phyloP scores from a whole-genome alignment of 768 basidiomycete genomes.

The Daedaleopsis sinensis region DNA sequence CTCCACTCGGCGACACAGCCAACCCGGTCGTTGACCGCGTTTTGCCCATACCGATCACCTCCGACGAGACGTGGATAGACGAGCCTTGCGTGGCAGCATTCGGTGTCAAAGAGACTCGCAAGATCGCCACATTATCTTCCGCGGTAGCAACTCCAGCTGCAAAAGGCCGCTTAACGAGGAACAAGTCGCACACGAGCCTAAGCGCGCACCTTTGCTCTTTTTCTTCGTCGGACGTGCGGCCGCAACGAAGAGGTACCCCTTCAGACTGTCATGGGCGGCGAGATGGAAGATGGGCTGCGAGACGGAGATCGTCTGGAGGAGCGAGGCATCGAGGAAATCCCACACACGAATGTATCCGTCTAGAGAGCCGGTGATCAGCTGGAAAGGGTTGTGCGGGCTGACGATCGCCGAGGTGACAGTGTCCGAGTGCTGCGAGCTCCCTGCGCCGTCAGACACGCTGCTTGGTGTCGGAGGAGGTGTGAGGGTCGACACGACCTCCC shows the following conservation, averaged over 20 bases:
- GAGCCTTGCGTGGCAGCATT: conserved; percentile 43
- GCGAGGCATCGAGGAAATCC: conserved; percentile 87
- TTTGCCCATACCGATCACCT: conserved; percentile 66
- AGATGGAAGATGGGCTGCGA: conserved; percentile 71
- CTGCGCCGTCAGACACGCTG: conserved; percentile 31
- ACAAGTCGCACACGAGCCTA: not conserved
- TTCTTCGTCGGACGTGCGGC: conserved; percentile 55
- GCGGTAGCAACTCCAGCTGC: conserved; percentile 17
- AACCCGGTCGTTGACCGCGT: conserved; percentile 64
- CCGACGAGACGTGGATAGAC: conserved; percentile 47
- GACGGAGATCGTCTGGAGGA: conserved; percentile 76
- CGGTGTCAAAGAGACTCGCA: conserved; percentile 64
- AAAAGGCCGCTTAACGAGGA: not conserved
- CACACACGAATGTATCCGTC: conserved; percentile 89
- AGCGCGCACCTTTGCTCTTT: conserved; percentile 34
- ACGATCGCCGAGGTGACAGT: conserved; percentile 74
- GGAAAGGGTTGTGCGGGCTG: conserved; percentile 86
- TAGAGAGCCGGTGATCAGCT: conserved; percentile 82
- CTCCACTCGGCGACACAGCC: conserved; percentile 73
- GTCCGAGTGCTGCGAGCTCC: conserved; percentile 45
- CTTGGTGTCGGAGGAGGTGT: conserved; percentile 43
- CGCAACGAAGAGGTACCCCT: conserved; percentile 72
- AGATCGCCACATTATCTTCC: conserved; percentile 61
- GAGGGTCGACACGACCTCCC: conserved; percentile 83
- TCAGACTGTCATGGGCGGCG: conserved; percentile 70